These are phyloP conservation scores for Neoboletus magnificus DNA, from an alignment of 768 basidiomycete genomes.

Conservation along the genomic window DNA sequence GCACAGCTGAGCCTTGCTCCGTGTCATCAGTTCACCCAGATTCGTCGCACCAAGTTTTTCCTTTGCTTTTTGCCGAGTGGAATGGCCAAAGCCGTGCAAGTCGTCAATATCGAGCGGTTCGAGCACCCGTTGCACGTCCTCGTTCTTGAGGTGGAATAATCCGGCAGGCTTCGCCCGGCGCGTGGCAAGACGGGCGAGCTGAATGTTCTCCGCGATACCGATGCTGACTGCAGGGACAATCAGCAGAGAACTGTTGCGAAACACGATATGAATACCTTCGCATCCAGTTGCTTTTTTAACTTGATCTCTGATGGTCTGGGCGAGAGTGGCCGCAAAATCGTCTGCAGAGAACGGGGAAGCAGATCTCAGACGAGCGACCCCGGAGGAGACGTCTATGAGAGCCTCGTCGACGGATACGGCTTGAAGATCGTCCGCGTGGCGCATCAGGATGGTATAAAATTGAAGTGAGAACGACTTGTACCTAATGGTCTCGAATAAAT, in stretches of 20 bases:
- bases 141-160: conserved; percentile 66
- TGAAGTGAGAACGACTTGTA: conserved; percentile 81
- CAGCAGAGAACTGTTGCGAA: neutral
- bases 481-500: conserved; percentile 36
- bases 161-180: conserved; percentile 89
- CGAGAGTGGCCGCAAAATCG: conserved; percentile 74
- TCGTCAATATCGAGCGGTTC: conserved; percentile 72
- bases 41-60: conserved; percentile 73
- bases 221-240: conserved; percentile 66
- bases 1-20: conserved; percentile 62
- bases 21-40: conserved; percentile 64
- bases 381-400: conserved; percentile 78
- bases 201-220: conserved; percentile 88
- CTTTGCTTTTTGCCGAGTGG: conserved; percentile 70
- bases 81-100: conserved; percentile 83
- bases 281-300: conserved; percentile 80
- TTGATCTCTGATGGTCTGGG: conserved; percentile 75
- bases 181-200: conserved; percentile 90
- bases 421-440: conserved; percentile 85
- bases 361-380: conserved; percentile 40
- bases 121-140: conserved; percentile 52
- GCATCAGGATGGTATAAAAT: conserved; percentile 92
- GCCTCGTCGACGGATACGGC: conserved; percentile 98
- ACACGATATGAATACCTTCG: conserved; percentile 50
- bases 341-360: conserved; percentile 22